Percentiles rank a stretch among this genome's conserved stretches.
Evolutionary conservation across 139 green algal species (phyloP).

Genomic region (Micractinium sp.): DNA sequence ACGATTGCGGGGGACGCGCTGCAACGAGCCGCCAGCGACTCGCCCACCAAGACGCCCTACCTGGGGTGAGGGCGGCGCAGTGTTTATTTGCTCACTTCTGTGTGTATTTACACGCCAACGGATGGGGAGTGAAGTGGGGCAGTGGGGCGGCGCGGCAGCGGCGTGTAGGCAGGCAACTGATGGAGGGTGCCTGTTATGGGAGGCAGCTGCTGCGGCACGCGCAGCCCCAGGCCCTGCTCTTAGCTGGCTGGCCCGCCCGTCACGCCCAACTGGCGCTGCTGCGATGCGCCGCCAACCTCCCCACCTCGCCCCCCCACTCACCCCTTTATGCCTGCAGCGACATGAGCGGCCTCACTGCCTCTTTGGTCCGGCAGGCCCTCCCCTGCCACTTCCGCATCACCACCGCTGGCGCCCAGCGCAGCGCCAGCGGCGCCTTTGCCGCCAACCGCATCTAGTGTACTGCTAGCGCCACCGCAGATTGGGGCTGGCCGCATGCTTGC

Average conservation of each 20-base stretch:
- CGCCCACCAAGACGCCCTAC: conserved; percentile 13
- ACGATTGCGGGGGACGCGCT: background rate
- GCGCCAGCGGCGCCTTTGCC: background rate
- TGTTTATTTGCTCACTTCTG: no score
- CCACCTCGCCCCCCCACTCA: background rate
- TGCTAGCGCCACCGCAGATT: background rate
- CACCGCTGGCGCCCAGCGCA: background rate
- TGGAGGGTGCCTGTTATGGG: no score
- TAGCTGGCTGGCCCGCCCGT: background rate
- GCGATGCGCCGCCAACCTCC: background rate
- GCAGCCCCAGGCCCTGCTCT: background rate
- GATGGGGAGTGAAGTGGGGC: no score
- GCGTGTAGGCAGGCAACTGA: background rate
- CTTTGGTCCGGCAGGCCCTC: conserved; percentile 38
- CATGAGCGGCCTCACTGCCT: conserved; percentile 37
- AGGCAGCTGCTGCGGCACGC: no score
- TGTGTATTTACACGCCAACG: no score
- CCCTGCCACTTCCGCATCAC: conserved; percentile 44
- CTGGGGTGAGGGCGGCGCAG: conserved; percentile 11
- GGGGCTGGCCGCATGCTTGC: no score
- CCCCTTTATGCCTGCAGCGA: background rate
- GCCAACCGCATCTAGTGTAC: conserved; percentile 3
- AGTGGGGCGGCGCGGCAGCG: background rate
- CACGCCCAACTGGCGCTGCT: background rate
- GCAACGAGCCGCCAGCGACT: conserved; percentile 1